Base-by-base conservation (phyloP, 2,329 filamentous ascomycete genomes). In the Aureobasidium sp. region DNA sequence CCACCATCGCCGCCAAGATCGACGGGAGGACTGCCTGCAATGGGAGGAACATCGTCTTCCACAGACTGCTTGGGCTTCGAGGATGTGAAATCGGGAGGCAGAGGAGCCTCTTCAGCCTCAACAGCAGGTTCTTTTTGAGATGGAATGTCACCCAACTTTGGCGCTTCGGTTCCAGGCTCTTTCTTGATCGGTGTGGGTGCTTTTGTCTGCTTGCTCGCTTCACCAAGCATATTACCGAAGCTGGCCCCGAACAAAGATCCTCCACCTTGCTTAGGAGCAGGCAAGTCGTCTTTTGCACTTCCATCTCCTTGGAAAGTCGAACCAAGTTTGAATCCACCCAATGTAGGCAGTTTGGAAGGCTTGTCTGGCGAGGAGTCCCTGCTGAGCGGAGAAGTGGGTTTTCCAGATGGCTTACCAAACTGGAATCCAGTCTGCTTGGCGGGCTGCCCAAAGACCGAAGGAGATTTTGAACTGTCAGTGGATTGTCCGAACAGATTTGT, bases 221-320 rank as follows among this genome's bases (percentile, higher is more conserved):
- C 68, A 29, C 63, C 66, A 2, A 74, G 65, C 5, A 70, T 67
- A 39, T 66, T 68, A 11, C 67, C 70, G 60, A 74, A 73, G 15
- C 65, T 64, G 35, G 61, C 62, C 15, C 71, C 72, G 60, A 75
- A 74, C 9, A 72, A 52, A 29, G 69, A 67, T 19, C 62, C 66
- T 27, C 68, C 68, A 22, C 66, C 53, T 47, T 69, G 66, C 57
- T 69, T 66, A 17, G 81, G 75, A 64, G 81, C 82, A 9, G 81
- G 78, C 39, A 79, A 74, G 62, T 87, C 83, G 27, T 88, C 81
- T 62, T 84, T 85, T 0, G 82, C 78, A 48, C 80, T 79, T 6
- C 82, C 80, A 66, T 89, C 86, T 9, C 80, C 79, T 68, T 85
- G 84, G 75, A 90, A 91, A 1, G 83, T 85, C 33, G 84, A 86